A percentile compares a stretch with the other conserved stretches of the same genome.
These are phyloP conservation scores for Castanospermum australe DNA, from an alignment of 306 rosid genomes.

Conservation along the genomic window DNA sequence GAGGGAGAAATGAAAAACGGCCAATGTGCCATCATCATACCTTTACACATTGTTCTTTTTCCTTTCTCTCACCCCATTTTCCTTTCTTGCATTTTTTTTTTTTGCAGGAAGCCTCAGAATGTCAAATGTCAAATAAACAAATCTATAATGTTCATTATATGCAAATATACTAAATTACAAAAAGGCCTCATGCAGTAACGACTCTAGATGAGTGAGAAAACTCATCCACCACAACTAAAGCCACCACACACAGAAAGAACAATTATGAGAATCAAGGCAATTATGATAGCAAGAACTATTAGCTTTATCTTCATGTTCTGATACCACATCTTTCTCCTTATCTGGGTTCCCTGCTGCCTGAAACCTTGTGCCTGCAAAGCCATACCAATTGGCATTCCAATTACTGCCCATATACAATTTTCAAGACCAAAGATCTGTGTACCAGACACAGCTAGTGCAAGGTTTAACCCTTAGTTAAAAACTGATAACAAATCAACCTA, in stretches of 20 bases:
- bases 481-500: neutral
- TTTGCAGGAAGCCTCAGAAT: neutral
- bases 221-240: constrained; percentile 43
- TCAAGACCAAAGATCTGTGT: neutral
- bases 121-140: neutral
- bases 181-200: neutral
- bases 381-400: neutral
- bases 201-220: neutral
- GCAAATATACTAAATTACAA: neutral
- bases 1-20: neutral
- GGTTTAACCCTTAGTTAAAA: neutral
- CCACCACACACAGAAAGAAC: constrained; percentile 63
- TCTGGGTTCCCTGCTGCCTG: constrained; percentile 71
- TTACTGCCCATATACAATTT: neutral
- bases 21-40: neutral
- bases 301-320: constrained; percentile 80
- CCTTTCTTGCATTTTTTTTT: neutral
- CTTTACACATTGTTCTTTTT: neutral
- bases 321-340: constrained; percentile 75
- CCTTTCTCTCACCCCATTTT: neutral
- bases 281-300: constrained; percentile 59
- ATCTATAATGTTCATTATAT: neutral
- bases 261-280: constrained; percentile 67
- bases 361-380: constrained; percentile 67
- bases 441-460: neutral